Evolutionary conservation across 139 green algal species (phyloP), one percentile per base, ranked within the genome.

Genomic region (Parachlorella kessleri): DNA sequence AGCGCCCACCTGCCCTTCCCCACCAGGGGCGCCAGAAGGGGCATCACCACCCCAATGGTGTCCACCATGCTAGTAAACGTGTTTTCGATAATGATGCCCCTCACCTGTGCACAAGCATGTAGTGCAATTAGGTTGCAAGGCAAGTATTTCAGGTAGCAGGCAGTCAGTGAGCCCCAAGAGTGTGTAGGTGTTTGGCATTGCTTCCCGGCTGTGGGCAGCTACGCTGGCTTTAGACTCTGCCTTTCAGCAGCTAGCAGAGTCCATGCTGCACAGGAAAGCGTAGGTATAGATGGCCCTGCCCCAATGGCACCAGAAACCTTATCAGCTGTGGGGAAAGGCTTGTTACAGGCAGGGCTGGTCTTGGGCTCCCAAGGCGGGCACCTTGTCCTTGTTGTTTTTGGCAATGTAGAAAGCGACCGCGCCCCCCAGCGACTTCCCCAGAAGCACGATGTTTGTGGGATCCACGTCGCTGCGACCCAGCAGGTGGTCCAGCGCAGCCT

Each of bases 31-130:
- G 70, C 66, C 33, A 96, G 77, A 9, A 91, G 80, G 10, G 92
- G 92, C 39, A 96, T 74, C 35, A 91, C 70, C 30, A 83, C 65
- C 0, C 81, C 65, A 33, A 89, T 90, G 72, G 92, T 85, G 63
- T 95, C 91, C 55, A 91, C 83, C 18, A 98, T 90, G 5, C 73
- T 87, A 2, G 87, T 93, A 83, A 98, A 98, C 0, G 94, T 96
- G 83, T 98, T 98, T 72, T 98, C 94, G 28, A 98, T 54, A 4
- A 98, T 77, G 32, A 98, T 64, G 1, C 75, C 92, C 10, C 66
- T 59, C 6, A 95, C 7, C 79, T 93, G 86, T 18, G 32, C 33
- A 30, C 66, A 41, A 9, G 30, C 9, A 68, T 30, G 63, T 21
- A 68, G n/a, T n/a, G n/a, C n/a, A n/a, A n/a, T n/a, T n/a, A n/a